These are phyloP conservation scores for Sphagnum contortum DNA, from an alignment of 225 moss, liverwort and hornwort genomes.

Conservation along the genomic window DNA sequence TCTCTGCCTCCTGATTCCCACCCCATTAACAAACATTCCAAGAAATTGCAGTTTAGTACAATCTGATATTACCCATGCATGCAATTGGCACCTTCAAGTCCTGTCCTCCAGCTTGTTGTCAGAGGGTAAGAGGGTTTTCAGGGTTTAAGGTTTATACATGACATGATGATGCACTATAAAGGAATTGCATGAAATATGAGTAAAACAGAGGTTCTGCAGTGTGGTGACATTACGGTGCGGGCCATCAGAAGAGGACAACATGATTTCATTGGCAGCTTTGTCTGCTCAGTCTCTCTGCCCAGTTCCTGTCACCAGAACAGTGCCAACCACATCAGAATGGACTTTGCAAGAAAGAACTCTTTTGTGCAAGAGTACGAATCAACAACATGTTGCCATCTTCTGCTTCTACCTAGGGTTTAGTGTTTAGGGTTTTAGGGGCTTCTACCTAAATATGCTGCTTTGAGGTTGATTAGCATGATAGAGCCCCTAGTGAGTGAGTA, in stretches of 20 bases:
- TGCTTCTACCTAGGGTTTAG: neutral
- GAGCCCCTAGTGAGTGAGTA: slow-evolving; percentile 2
- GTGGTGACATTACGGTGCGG: slow-evolving; percentile 33
- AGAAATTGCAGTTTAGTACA: neutral
- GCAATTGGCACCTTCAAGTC: too few relatives aligned
- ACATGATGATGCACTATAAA: neutral
- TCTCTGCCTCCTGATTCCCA: slow-evolving; percentile 44
- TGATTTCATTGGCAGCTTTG: slow-evolving; percentile 65
- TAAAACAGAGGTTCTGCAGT: too few relatives aligned
- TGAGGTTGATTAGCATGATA: neutral
- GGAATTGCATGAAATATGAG: neutral
- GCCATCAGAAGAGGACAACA: slow-evolving; percentile 81
- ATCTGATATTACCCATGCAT: too few relatives aligned
- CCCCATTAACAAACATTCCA: neutral
- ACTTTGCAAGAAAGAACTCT: neutral
- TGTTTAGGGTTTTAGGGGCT: neutral
- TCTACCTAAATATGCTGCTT: neutral
- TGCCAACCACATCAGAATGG: neutral
- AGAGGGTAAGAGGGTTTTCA: neutral
- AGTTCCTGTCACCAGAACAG: slow-evolving; percentile 36
- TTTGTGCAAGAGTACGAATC: too few relatives aligned
- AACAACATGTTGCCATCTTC: too few relatives aligned
- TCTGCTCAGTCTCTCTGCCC: slow-evolving; percentile 52
- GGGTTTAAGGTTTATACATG: neutral
- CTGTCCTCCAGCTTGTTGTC: neutral